Conservation (phyloP, 306 rosid species). For the Corylus avellana region DNA sequence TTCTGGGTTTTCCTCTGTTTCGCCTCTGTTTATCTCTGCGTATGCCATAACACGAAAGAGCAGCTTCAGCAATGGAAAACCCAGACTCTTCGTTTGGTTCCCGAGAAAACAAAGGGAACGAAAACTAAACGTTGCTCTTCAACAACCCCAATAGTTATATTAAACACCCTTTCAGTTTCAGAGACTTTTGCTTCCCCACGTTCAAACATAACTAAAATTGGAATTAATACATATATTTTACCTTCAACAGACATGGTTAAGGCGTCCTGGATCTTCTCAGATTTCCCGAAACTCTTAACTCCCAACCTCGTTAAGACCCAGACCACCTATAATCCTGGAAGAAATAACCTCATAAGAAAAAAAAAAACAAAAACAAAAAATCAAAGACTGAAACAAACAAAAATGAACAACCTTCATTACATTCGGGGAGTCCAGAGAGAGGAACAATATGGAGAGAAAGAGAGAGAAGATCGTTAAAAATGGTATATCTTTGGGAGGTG, state of each 20-base stretch:
- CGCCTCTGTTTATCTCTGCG: constrained; percentile 24
- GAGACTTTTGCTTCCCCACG: background rate
- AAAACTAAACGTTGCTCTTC: background rate
- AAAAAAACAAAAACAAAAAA: background rate
- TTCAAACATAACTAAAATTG: background rate
- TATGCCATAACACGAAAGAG: background rate
- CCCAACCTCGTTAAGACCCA: constrained; percentile 19
- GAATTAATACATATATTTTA: background rate
- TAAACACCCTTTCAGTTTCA: too few relatives aligned
- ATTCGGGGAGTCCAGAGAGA: constrained; percentile 16
- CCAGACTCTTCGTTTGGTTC: background rate
- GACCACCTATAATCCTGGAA: constrained; percentile 14
- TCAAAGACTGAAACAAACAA: background rate
- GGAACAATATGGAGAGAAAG: constrained; percentile 8
- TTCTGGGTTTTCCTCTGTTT: constrained; percentile 37
- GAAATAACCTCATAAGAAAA: constrained; percentile 9
- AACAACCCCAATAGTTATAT: background rate
- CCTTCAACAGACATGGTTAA: constrained; percentile 46
- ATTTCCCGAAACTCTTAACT: background rate
- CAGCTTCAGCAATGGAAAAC: background rate
- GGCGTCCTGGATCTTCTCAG: constrained; percentile 14
- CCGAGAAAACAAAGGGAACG: background rate
- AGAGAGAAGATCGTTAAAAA: constrained; percentile 28
- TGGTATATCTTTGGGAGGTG: constrained; percentile 54
- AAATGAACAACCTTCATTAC: constrained; percentile 21